phyloP scores from a whole-genome alignment of 495 filamentous ascomycete species.

The Penicillium desertorum region DNA sequence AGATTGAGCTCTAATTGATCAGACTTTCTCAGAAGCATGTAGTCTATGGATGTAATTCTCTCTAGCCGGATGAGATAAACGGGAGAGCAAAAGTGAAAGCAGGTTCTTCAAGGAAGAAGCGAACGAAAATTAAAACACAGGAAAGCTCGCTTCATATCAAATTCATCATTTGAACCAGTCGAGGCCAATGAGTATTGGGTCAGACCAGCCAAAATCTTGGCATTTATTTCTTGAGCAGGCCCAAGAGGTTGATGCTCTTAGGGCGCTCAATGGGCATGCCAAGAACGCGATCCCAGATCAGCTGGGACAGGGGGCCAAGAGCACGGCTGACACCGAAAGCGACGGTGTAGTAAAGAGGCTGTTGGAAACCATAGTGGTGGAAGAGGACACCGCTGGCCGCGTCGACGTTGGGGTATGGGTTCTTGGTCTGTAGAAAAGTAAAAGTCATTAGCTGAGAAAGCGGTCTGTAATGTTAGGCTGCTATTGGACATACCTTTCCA shows the following conservation, averaged over 20 bases:
- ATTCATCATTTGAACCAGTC: constrained; percentile 5
- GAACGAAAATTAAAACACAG: neutral
- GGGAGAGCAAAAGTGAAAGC: neutral
- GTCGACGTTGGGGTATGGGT: constrained; percentile 96
- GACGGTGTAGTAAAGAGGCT: constrained; percentile 96
- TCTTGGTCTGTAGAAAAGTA: constrained; percentile 71
- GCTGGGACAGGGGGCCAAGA: constrained; percentile 85
- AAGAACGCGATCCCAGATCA: constrained; percentile 94
- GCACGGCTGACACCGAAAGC: constrained; percentile 94
- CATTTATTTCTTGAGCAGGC: constrained; percentile 62
- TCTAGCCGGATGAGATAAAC: neutral
- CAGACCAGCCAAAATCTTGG: constrained; percentile 1
- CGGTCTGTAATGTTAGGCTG: neutral
- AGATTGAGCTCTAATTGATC: neutral
- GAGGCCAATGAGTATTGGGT: neutral
- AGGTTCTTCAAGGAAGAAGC: neutral
- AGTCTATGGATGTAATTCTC: neutral
- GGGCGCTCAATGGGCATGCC: constrained; percentile 97
- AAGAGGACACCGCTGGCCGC: constrained; percentile 89
- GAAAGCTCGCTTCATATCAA: constrained; percentile 12
- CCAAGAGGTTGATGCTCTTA: constrained; percentile 92
- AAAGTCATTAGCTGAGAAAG: neutral
- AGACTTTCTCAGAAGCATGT: neutral
- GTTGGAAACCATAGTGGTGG: constrained; percentile 94
- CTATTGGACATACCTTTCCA: constrained; percentile 61